Conservation (phyloP, 768 basidiomycete species). For the Suillus plorans region DNA sequence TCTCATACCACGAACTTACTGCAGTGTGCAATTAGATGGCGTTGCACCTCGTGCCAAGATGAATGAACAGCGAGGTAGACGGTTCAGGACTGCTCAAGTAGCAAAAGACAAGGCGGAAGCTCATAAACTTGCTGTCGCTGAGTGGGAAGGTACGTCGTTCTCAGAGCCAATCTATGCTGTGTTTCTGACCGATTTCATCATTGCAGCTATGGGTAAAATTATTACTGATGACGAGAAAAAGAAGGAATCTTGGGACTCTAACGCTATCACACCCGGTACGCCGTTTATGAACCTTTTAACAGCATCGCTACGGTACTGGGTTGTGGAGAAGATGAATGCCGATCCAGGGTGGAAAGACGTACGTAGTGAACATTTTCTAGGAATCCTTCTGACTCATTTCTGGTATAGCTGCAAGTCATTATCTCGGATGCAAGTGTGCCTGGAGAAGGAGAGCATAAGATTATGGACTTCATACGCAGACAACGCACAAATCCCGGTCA, state of each 20-base stretch:
- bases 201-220: conserved; percentile 87
- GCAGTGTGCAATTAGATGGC: conserved; percentile 62
- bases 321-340: conserved; percentile 89
- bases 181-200: not conserved
- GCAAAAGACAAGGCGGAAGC: conserved; percentile 93
- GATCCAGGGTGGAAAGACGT: conserved; percentile 97
- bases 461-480: conserved; percentile 96
- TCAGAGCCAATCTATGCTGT: not conserved
- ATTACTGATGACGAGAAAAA: conserved; percentile 79
- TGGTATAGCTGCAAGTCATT: conserved; percentile 80
- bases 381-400: not conserved
- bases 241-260: conserved; percentile 93
- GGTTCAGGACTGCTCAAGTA: conserved; percentile 94
- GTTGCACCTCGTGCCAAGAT: conserved; percentile 99
- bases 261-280: conserved; percentile 98
- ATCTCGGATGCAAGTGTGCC: conserved; percentile 97
- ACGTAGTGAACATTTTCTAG: conserved; percentile 22
- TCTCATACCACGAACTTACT: conserved; percentile 5
- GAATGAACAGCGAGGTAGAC: conserved; percentile 98
- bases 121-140: conserved; percentile 71
- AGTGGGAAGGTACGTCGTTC: conserved; percentile 74
- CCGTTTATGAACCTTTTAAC: conserved; percentile 97
- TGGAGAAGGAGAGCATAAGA: conserved; percentile 99
- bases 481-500: conserved; percentile 87
- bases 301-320: conserved; percentile 90